Evolutionary conservation across 2,329 filamentous ascomycete genomes (phyloP), one percentile per base, ranked within the genome.

Genomic region (Pseudodiploospora longispora): DNA sequence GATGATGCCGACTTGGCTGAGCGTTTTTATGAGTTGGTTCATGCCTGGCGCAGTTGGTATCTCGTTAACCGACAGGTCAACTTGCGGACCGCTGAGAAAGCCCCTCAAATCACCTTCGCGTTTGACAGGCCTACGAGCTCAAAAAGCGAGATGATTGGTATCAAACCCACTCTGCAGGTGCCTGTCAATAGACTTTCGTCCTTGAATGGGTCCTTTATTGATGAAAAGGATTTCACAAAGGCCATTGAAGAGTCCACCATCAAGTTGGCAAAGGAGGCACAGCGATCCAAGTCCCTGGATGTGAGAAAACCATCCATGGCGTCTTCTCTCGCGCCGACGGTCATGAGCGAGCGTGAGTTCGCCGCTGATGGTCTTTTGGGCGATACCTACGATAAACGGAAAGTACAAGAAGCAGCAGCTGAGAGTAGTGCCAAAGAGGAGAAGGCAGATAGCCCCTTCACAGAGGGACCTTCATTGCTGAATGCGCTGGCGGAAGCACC

Each of bases 11-110:
- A 68, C 1, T 63, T 81, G 1, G 87, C 86, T 1, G 72, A 75
- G n/a, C 67, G 70, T 10, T 95, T 91, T 65, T 82, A 85, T 56
- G 70, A 75, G 10, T 74, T 75, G 27, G 74, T 95, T 1, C 88
- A 95, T 49, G 68, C 68, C 34, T 96, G 90, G 90, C 79, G 91
- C 47, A 94, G 87, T 62, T 95, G 89, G 88, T 95, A 95, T 57
- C 67, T 96, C 6, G 84, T 87, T 36, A 82, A 87, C 53, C 80
- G 81, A 48, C 75, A 83, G 58, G 79, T 66, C 5, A 61, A 66
- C 40, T 49, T 81, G 12, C 74, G 75, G 43, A 59, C 55, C 39
- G 61, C 58, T 47, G 52, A 56, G 40, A 56, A 53, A 40, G 46
- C 55, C 4, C 44, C 50, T 6, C 51, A 48, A 27, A 38, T 52